Evolutionary conservation across 805 yeast species (phyloP).

Genomic region (Candida koratica): DNA sequence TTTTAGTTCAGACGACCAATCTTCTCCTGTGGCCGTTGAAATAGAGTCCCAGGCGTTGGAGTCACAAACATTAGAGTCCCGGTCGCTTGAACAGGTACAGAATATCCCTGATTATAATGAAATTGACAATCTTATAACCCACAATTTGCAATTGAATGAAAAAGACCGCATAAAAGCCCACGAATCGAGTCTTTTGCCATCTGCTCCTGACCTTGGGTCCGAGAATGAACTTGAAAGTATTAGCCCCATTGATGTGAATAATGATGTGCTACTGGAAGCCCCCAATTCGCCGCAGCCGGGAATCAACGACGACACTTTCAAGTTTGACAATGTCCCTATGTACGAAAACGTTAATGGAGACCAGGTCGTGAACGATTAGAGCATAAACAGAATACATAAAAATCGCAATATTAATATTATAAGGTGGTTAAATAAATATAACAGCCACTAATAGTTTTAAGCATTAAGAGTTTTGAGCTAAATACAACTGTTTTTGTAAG

Average conservation of each 20-base stretch:
- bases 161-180: constrained; percentile 52
- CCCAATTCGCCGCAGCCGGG: background rate
- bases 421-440: no score
- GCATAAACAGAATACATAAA: no score
- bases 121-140: constrained; percentile 12
- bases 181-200: constrained; percentile 62
- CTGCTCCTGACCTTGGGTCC: constrained; percentile 31
- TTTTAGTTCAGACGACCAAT: constrained; percentile 1
- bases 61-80: background rate
- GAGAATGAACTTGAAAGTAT: constrained; percentile 18
- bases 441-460: no score
- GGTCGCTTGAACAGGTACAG: background rate
- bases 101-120: constrained; percentile 27
- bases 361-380: constrained; percentile 7
- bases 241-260: constrained; percentile 19
- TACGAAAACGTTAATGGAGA: constrained; percentile 16
- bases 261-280: constrained; percentile 6
- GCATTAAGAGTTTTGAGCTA: constrained; percentile 14
- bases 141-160: constrained; percentile 40
- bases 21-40: constrained; percentile 18
- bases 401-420: no score
- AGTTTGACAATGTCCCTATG: constrained; percentile 33
- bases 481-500: constrained; percentile 54
- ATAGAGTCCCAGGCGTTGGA: background rate
- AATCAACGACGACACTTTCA: constrained; percentile 16